phyloP scores from a whole-genome alignment of 1,284 basidiomycete species.

The Taiwanofungus camphoratus region DNA sequence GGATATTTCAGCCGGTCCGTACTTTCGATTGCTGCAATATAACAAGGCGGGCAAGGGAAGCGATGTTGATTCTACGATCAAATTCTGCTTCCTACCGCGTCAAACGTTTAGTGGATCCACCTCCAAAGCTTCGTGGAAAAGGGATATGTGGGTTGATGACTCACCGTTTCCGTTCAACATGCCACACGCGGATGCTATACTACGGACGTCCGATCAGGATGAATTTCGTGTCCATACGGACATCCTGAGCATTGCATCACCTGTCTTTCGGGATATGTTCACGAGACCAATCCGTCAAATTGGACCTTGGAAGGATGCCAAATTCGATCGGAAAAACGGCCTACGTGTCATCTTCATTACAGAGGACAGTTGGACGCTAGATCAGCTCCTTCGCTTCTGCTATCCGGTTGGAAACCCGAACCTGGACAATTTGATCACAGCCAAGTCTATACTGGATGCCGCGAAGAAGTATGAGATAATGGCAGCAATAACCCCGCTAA shows the following conservation, averaged over 20 bases:
- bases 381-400: conserved; percentile 37
- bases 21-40: conserved; percentile 10
- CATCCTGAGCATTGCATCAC: neutral
- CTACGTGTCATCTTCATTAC: conserved; percentile 6
- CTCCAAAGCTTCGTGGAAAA: neutral
- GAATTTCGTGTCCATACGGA: conserved; percentile 14
- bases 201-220: conserved; percentile 13
- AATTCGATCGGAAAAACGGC: conserved; percentile 1
- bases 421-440: conserved; percentile 2
- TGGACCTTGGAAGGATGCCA: neutral
- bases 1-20: conserved; percentile 7
- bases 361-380: conserved; percentile 4
- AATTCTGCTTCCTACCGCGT: neutral
- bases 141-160: neutral
- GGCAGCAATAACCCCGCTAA: conserved; percentile 2
- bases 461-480: conserved; percentile 21
- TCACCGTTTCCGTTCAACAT: conserved; percentile 4
- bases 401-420: conserved; percentile 13
- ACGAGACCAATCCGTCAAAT: neutral
- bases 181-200: conserved; percentile 9
- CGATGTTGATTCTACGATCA: neutral
- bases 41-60: neutral
- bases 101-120: neutral
- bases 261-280: neutral
- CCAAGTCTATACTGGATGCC: conserved; percentile 13